Conservation (phyloP, 768 basidiomycete genomes). For the Boletus pseudo-olivaceus region DNA sequence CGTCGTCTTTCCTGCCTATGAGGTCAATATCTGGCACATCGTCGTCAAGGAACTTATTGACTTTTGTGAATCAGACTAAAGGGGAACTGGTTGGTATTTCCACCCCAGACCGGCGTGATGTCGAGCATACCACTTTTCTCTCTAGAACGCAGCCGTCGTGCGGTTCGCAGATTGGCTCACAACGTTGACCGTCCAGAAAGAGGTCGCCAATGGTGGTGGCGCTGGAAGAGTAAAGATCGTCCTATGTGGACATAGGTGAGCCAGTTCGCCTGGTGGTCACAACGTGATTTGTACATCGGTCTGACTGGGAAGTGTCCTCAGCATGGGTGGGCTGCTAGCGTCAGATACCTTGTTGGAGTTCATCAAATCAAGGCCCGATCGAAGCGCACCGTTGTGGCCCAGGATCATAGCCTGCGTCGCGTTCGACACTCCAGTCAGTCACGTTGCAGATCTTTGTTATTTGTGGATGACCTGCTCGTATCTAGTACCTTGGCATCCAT, state of each 20-base stretch:
- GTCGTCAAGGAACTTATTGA: constrained; percentile 9
- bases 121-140: not conserved
- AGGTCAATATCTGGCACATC: constrained; percentile 44
- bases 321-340: constrained; percentile 90
- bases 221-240: constrained; percentile 72
- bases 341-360: constrained; percentile 83
- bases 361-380: constrained; percentile 60
- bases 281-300: not conserved
- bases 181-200: constrained; percentile 79
- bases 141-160: constrained; percentile 73
- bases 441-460: not conserved
- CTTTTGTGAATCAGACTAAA: constrained; percentile 59
- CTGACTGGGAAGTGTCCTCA: constrained; percentile 28
- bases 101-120: not conserved
- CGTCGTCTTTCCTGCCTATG: constrained; percentile 85
- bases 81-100: constrained; percentile 70
- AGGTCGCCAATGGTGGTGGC: constrained; percentile 76
- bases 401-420: constrained; percentile 80
- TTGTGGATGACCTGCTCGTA: not conserved
- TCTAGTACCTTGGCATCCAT: constrained; percentile 83
- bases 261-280: not conserved
- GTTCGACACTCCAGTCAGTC: constrained; percentile 84
- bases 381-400: constrained; percentile 76
- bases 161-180: constrained; percentile 92
- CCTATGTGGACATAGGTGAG: constrained; percentile 85